Base-by-base conservation (phyloP, 768 basidiomycete genomes). In the Suillus luteus region DNA sequence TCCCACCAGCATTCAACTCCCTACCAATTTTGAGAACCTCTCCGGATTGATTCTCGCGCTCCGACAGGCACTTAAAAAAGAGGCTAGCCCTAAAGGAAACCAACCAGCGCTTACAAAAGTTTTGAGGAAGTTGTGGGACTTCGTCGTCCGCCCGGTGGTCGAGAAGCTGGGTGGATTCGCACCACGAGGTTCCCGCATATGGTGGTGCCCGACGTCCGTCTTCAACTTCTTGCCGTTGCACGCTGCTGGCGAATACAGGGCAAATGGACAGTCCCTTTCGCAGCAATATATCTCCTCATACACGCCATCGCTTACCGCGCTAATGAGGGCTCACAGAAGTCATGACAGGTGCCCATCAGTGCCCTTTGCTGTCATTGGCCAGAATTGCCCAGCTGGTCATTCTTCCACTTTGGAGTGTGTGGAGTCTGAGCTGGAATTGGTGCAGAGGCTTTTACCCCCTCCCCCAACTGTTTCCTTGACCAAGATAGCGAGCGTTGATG, bases 191-290 rank as follows among this genome's bases (percentile, higher is more conserved):
- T 54, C 52, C 52, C 31, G 19, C 5, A 54, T 54, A 51, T 62
- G 61, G 60, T 66, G 65, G 67, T 67, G 65, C 27, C 48, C 62
- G 2, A 66, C 57, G 14, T 58, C 40, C 3, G 4, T 51, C 10
- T 66, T 67, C 33, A 49, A 62, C 15, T 55, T 59, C 9, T 33
- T 67, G 27, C 67, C 65, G 4, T 44, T 68, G 15, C 67, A 68
- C 27, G 62, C 67, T 55, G 62, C 65, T 7, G 67, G 64, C 5
- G 51, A 41, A 27, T 59, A 9, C 7, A 37, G 19, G 17, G 11
- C 31, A 10, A 3, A 55, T 5, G 60, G 63, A 27, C 27, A 17
- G 7, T 54, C 12, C 5, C 11, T 66, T 15, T 61, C 44, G 1
- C n/a, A 35, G 10, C 15, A 55, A 3, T 61, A 49, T 14, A 55